Base-by-base conservation (phyloP, 2,329 filamentous ascomycete species). In the Capronia epimyces region DNA sequence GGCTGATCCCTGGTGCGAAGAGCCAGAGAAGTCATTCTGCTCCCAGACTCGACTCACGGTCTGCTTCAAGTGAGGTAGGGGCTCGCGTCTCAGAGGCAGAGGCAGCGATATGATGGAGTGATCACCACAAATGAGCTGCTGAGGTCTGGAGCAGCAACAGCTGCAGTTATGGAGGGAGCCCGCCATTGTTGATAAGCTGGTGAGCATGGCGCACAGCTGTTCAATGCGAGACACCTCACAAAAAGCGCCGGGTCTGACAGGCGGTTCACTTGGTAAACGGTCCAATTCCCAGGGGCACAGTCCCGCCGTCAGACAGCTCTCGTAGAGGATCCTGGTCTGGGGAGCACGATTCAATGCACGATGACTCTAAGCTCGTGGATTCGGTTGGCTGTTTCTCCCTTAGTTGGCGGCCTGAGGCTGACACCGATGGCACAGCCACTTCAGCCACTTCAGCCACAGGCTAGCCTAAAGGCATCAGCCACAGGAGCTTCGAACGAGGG, bases 151-250 rank as follows among this genome's bases (percentile, higher is more conserved):
- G 55, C 55, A 50, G 46, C 51, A 48, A 49, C 16, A 21, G 41
- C 46, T 47, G 49, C 45, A 43, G 48, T 45, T 27, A 21, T 24
- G 37, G 36, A 39, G 25, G 22, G 22, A 42, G 45, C 49, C 52
- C 40, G 20, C 22, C 42, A 42, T 42, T 57, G 51, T 52, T 54
- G 51, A 52, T 15, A 29, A 50, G 37, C 45, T 54, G 25, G 41
- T 44, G 5, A 49, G 50, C 51, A 43, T 47, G 16, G 16, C n/a
- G 40, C 55, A 54, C 55, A 52, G 20, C 42, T 57, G 55, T 57
- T 57, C 55, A 57, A 57, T 56, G 29, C 31, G 44, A 32, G 29
- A 32, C 29, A 27, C 10, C 29, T 18, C 27, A 5, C 10, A 3
- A 32, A n/a, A 32, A 32, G 29, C 3, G 29, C 20, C 16, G 25